A percentile compares a stretch with the other conserved stretches of the same genome.
Conservation (phyloP, 2,329 filamentous ascomycete genomes). For the Sclerotinia subarctica region DNA sequence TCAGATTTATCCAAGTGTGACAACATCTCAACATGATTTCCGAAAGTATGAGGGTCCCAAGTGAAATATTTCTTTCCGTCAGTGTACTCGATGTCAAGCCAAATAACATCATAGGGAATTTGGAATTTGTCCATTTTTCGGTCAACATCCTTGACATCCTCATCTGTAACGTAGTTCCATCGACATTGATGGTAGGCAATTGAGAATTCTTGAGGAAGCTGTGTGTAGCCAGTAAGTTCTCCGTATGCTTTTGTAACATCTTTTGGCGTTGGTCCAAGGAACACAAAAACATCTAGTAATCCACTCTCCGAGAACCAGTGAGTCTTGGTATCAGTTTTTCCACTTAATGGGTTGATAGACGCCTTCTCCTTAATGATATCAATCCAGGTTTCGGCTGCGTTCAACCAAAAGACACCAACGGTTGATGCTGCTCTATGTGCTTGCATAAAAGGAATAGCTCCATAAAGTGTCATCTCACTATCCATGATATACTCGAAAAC, state of each 20-base stretch:
- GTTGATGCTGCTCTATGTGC: constrained; percentile 91
- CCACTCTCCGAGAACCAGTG: constrained; percentile 97
- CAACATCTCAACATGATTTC: constrained; percentile 81
- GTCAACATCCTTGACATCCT: constrained; percentile 95
- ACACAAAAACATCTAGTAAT: constrained; percentile 87
- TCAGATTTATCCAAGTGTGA: constrained; percentile 81
- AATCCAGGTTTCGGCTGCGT: constrained; percentile 95
- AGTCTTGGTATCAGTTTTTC: constrained; percentile 78
- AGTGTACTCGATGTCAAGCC: constrained; percentile 97
- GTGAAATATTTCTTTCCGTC: constrained; percentile 98
- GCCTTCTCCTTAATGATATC: constrained; percentile 82
- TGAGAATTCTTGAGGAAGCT: constrained; percentile 87
- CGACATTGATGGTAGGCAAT: constrained; percentile 96
- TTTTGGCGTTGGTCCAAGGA: constrained; percentile 82
- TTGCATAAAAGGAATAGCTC: constrained; percentile 97
- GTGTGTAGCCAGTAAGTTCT: constrained; percentile 86
- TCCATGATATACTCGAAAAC: constrained; percentile 98
- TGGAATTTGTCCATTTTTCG: constrained; percentile 92
- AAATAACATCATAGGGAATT: constrained; percentile 98
- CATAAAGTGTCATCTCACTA: constrained; percentile 97
- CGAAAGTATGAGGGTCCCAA: constrained; percentile 87
- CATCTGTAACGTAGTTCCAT: constrained; percentile 98
- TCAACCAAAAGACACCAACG: constrained; percentile 96
- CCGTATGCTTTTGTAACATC: constrained; percentile 80
- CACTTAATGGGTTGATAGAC: constrained; percentile 69